Base-by-base conservation (phyloP, 202 grass and related monocot species). In the Zizania palustris region DNA sequence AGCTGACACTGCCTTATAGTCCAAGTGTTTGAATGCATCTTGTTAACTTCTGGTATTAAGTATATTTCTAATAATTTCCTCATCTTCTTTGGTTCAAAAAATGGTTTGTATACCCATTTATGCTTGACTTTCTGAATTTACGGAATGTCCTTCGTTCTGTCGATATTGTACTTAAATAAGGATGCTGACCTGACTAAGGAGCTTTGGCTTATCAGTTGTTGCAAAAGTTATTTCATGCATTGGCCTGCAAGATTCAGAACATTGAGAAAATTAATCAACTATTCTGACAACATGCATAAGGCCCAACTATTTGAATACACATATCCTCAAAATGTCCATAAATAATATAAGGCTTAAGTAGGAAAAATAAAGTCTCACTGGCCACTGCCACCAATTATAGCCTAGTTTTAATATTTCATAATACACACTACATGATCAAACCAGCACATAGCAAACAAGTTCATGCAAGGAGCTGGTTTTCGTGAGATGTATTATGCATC, bases 151-250 rank as follows among this genome's bases (percentile, higher is more conserved):
- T 5, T 11, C 28, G 18, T 11, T 19, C 1, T 48, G 34, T 33
- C 33, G 76, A 76, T 16, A 16, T 7, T 55, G 54, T 40, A 50
- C 7, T n/a, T 3, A 54, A 78, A 40, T 2, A 67, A 81, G 6
- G 69, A 48, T 39, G 3, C 67, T 76, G 85, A 97, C 93, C 83
- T 88, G 82, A 80, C 85, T 90, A 54, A 97, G 93, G 12, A 97
- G 73, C 46, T 93, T 93, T 76, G 93, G 93, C 71, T 85, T 97
- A 80, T 97, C 85, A 86, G 74, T 84, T 43, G 85, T 77, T 81
- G 93, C 91, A 93, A 97, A 90, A 35, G 90, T 84, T 82, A 97
- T 90, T 70, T 97, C 90, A 82, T 97, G 90, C 85, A 88, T 97
- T 10, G 90, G 85, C 76, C 93, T 97, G 83, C 54, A 83, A 85